Percentiles rank a stretch among this genome's conserved stretches.
Conservation (phyloP, 768 basidiomycete genomes). For the Boletus edulis region DNA sequence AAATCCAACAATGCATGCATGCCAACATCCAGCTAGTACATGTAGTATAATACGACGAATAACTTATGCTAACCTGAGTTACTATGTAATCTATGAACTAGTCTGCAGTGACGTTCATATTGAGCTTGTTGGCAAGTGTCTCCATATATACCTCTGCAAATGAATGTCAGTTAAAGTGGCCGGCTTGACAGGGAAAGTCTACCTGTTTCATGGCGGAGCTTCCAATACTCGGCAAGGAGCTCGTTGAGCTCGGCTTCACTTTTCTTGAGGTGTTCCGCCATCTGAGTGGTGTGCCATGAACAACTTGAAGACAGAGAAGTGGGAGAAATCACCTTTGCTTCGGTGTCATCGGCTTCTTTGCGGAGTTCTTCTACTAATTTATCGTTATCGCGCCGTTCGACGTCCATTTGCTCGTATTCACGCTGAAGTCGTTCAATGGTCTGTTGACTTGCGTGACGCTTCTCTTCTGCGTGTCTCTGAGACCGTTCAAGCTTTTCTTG, state of each 20-base stretch:
- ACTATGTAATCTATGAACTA: neutral
- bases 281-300: conserved; percentile 41
- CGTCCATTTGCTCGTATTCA: conserved; percentile 77
- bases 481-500: conserved; percentile 79
- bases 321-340: conserved; percentile 50
- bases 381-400: conserved; percentile 76
- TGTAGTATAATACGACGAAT: conserved; percentile 17
- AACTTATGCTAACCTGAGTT: conserved; percentile 5
- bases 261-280: conserved; percentile 68
- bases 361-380: conserved; percentile 76
- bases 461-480: conserved; percentile 77
- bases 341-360: conserved; percentile 63
- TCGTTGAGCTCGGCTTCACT: conserved; percentile 81
- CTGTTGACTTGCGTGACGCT: conserved; percentile 65
- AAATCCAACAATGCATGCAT: neutral
- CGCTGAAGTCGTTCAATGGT: conserved; percentile 73
- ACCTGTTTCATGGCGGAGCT: conserved; percentile 76
- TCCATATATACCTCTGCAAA: conserved; percentile 80
- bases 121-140: conserved; percentile 77
- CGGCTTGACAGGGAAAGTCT: conserved; percentile 2
- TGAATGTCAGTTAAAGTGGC: conserved; percentile 1
- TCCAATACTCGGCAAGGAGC: conserved; percentile 82
- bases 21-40: conserved; percentile 6
- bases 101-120: conserved; percentile 45
- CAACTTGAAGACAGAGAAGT: neutral